Conservation (phyloP, 2,329 filamentous ascomycete species). For the Stagonosporopsis chrysanthemi region DNA sequence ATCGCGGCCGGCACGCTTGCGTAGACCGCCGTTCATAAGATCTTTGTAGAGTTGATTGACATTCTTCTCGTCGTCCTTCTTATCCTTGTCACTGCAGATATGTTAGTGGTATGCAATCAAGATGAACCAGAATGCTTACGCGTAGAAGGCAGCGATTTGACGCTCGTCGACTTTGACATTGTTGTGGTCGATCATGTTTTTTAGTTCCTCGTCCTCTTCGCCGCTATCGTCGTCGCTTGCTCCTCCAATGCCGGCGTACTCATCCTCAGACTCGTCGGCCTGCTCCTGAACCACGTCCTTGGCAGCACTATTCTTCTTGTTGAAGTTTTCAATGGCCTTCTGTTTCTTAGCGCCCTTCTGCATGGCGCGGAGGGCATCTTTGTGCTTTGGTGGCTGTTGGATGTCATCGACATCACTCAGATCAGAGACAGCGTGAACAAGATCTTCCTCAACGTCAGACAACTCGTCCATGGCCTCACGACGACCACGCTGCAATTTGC, state of each 20-base stretch:
- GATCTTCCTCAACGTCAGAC: constrained; percentile 57
- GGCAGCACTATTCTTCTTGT: constrained; percentile 87
- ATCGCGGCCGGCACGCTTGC: constrained; percentile 74
- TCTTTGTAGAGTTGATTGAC: constrained; percentile 93
- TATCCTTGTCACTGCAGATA: constrained; percentile 74
- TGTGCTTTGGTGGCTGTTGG: constrained; percentile 48
- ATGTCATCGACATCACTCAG: constrained; percentile 36
- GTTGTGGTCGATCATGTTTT: constrained; percentile 87
- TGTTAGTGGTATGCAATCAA: constrained; percentile 30
- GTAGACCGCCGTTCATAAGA: constrained; percentile 85
- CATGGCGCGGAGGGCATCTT: constrained; percentile 73
- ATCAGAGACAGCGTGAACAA: constrained; percentile 30
- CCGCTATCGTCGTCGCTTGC: constrained; percentile 85
- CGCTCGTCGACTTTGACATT: constrained; percentile 80
- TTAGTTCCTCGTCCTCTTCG: constrained; percentile 76
- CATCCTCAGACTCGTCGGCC: constrained; percentile 96
- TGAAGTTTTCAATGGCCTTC: constrained; percentile 62
- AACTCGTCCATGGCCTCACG: constrained; percentile 49
- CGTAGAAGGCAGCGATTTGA: constrained; percentile 84
- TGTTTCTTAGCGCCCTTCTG: constrained; percentile 69
- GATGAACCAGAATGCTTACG: constrained; percentile 66
- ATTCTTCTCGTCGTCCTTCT: constrained; percentile 81
- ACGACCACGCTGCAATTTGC: constrained; percentile 60
- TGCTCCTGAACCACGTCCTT: constrained; percentile 88
- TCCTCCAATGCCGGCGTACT: constrained; percentile 93